phyloP scores from a whole-genome alignment of 2,329 filamentous ascomycete species.

The Trichoderma endophyticum region DNA sequence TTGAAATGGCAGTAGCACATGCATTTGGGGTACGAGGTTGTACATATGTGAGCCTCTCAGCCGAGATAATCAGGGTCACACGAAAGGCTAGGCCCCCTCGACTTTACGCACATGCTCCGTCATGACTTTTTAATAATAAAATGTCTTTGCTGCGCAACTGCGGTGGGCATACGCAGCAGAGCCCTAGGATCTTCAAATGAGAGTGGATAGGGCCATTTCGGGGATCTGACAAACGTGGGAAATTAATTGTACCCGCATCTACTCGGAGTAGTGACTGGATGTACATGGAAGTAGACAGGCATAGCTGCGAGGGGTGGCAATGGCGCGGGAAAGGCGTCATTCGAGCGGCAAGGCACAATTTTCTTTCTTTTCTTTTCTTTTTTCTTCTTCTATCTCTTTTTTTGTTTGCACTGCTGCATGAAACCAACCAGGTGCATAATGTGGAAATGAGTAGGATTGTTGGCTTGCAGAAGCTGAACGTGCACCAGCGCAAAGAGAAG shows the following conservation, averaged over 20 bases:
- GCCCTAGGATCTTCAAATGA: conserved; percentile 7
- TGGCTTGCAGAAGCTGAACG: not conserved
- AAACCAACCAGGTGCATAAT: not conserved
- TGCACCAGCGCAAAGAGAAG: not conserved
- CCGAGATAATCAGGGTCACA: not conserved
- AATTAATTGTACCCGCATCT: conserved; percentile 14
- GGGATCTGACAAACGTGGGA: conserved; percentile 16
- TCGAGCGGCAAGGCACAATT: not conserved
- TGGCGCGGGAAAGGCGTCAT: not conserved
- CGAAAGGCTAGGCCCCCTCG: not conserved
- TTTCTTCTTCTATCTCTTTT: not conserved
- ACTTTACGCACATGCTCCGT: not conserved
- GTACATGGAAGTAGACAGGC: not conserved
- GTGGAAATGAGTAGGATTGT: not conserved
- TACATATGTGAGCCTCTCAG: not conserved
- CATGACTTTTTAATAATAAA: not conserved
- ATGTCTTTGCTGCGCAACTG: not conserved
- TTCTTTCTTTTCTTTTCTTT: not conserved
- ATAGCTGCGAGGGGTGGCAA: not conserved
- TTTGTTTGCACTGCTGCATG: not conserved
- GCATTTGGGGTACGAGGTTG: not conserved
- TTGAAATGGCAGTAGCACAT: not conserved
- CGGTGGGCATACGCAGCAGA: not conserved
- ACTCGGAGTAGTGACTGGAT: not conserved
- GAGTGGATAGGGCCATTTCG: not conserved